Conservation (phyloP, 345 rosid genomes). For the Boechera retrofracta region DNA sequence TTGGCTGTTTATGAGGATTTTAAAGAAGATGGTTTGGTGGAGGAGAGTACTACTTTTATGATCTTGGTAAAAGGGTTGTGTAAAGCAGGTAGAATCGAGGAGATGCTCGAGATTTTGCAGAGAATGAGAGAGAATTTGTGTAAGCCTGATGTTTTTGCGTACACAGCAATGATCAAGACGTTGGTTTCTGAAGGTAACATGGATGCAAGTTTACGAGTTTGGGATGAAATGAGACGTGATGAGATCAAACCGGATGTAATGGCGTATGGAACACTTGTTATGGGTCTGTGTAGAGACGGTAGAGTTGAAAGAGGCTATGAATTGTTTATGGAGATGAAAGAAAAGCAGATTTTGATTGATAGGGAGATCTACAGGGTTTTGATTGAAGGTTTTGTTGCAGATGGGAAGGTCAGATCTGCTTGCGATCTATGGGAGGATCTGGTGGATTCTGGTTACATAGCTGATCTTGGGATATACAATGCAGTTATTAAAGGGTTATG, state of each 20-base stretch:
- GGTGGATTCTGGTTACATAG: constrained; percentile 80
- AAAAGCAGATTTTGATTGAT: constrained; percentile 69
- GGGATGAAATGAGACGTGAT: constrained; percentile 86
- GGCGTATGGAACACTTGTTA: constrained; percentile 74
- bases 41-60: constrained; percentile 82
- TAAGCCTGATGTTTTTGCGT: constrained; percentile 89
- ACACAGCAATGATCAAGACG: constrained; percentile 74
- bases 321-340: constrained; percentile 81
- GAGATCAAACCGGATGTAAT: constrained; percentile 78
- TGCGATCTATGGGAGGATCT: constrained; percentile 81
- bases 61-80: constrained; percentile 79
- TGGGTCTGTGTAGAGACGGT: constrained; percentile 69
- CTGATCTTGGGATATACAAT: constrained; percentile 82
- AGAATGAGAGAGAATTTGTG: constrained; percentile 73
- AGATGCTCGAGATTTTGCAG: constrained; percentile 65
- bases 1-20: constrained; percentile 85
- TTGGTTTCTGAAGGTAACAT: constrained; percentile 67
- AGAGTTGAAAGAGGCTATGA: constrained; percentile 63
- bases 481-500: constrained; percentile 83
- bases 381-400: constrained; percentile 70
- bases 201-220: constrained; percentile 74
- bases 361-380: constrained; percentile 66
- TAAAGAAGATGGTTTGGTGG: constrained; percentile 66
- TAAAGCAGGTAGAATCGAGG: constrained; percentile 64
- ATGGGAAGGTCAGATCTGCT: constrained; percentile 69